Evolutionary conservation across 169 alveolate genomes (phyloP).

Genomic region (Plasmodium vivax): DNA sequence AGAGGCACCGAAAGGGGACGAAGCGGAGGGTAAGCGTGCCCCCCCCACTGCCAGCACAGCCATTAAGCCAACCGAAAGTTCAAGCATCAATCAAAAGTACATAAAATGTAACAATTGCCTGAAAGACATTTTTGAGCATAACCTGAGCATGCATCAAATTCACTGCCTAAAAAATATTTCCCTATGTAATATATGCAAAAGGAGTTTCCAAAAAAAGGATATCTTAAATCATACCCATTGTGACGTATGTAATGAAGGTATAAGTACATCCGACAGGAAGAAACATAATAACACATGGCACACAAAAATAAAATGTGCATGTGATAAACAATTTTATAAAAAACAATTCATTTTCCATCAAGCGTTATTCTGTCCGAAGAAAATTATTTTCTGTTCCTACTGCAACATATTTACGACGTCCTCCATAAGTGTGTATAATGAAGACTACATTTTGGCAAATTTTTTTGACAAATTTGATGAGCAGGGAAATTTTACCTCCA

Average conservation of each 20-base stretch:
- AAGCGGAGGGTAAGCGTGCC: neutral
- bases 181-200: constrained; percentile 54
- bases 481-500: neutral
- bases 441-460: constrained; percentile 43
- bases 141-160: constrained; percentile 42
- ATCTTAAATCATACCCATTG: constrained; percentile 43
- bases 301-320: constrained; percentile 53
- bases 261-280: neutral
- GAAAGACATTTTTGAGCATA: constrained; percentile 31
- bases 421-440: constrained; percentile 18
- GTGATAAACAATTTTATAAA: constrained; percentile 40
- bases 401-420: constrained; percentile 43
- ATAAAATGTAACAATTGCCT: constrained; percentile 48
- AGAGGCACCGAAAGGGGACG: neutral
- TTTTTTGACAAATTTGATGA: constrained; percentile 43
- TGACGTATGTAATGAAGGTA: constrained; percentile 60
- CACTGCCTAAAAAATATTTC: constrained; percentile 54
- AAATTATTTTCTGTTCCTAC: constrained; percentile 36
- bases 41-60: neutral
- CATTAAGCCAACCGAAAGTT: neutral
- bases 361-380: constrained; percentile 58
- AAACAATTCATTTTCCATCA: constrained; percentile 70
- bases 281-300: constrained; percentile 51
- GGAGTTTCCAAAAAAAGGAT: constrained; percentile 17
- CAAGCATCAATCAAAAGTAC: neutral